Percentiles rank a stretch among this genome's conserved stretches.
phyloP scores from a whole-genome alignment of 768 basidiomycete genomes.

The Leccinum variicolor region DNA sequence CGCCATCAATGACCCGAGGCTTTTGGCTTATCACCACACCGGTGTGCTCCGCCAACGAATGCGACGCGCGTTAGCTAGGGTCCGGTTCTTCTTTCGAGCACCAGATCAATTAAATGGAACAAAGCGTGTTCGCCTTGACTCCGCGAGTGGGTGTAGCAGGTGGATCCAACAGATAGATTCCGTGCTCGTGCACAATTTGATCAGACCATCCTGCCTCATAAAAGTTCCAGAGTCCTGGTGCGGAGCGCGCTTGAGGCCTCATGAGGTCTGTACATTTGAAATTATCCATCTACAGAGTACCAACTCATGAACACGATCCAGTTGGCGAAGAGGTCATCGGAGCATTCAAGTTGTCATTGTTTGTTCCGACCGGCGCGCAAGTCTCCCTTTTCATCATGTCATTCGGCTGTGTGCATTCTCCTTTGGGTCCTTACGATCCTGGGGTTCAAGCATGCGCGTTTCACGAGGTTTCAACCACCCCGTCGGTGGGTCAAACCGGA shows the following conservation, averaged over 20 bases:
- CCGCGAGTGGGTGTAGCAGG: slow-evolving; percentile 9
- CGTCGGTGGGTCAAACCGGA: slow-evolving; percentile 4
- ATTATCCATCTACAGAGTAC: slow-evolving; percentile 15
- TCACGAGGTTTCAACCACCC: slow-evolving; percentile 16
- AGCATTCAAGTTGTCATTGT: slow-evolving; percentile 2
- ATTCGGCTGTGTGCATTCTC: slow-evolving; percentile 25
- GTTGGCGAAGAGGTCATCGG: slow-evolving; percentile 1
- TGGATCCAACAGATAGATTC: slow-evolving; percentile 11
- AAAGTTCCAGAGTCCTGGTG: slow-evolving; percentile 4
- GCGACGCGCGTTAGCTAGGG: slow-evolving; percentile 16
- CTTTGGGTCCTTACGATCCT: slow-evolving; percentile 16
- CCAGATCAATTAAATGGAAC: slow-evolving; percentile 7
- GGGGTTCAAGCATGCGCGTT: slow-evolving; percentile 14
- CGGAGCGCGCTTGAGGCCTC: neutral
- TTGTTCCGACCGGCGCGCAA: neutral
- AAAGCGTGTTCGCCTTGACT: slow-evolving; percentile 18
- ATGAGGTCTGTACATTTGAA: slow-evolving; percentile 12
- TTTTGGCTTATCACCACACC: slow-evolving; percentile 10
- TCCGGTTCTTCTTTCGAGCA: slow-evolving; percentile 11
- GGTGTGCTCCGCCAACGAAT: neutral
- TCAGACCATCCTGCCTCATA: neutral
- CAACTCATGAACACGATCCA: slow-evolving; percentile 6
- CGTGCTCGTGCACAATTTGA: slow-evolving; percentile 1
- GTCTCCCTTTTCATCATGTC: slow-evolving; percentile 9
- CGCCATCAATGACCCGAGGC: neutral